These are phyloP conservation scores for Fraxinus greggii DNA, from an alignment of 305 asterid genomes.

Conservation along the genomic window DNA sequence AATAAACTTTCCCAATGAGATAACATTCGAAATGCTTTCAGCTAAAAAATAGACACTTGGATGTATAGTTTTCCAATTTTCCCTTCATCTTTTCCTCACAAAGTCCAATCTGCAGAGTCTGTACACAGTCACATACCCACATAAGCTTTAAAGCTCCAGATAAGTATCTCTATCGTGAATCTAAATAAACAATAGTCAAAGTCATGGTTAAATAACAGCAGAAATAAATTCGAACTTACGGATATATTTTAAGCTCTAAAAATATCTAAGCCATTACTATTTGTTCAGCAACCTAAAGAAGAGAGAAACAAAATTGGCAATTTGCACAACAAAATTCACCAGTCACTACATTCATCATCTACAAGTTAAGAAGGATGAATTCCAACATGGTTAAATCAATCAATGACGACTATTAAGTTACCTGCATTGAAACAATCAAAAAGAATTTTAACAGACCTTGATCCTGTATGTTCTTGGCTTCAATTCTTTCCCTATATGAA, in stretches of 20 bases:
- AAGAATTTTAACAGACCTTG: conserved; percentile 45
- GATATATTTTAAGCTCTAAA: not conserved
- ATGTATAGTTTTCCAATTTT: not conserved
- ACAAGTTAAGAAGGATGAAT: not conserved
- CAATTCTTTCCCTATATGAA: conserved; percentile 64
- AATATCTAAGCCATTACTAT: not conserved
- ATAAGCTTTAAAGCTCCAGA: not conserved
- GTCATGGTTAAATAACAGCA: not conserved
- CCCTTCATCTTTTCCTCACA: not conserved
- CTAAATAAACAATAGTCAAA: not conserved
- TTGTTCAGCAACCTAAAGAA: not conserved
- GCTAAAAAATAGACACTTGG: not conserved
- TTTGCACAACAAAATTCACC: conserved; percentile 2
- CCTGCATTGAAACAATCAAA: not conserved
- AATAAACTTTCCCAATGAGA: not conserved
- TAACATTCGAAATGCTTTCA: not conserved
- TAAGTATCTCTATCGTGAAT: not conserved
- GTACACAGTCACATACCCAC: not conserved
- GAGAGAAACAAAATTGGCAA: not conserved
- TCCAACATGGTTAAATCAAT: not conserved
- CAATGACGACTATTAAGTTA: conserved; percentile 10
- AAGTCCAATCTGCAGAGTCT: not conserved
- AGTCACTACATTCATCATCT: not conserved
- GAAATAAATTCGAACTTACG: not conserved
- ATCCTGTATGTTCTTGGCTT: conserved; percentile 88